phyloP scores from a whole-genome alignment of 2,329 filamentous ascomycete species.

The Claviceps sp. region DNA sequence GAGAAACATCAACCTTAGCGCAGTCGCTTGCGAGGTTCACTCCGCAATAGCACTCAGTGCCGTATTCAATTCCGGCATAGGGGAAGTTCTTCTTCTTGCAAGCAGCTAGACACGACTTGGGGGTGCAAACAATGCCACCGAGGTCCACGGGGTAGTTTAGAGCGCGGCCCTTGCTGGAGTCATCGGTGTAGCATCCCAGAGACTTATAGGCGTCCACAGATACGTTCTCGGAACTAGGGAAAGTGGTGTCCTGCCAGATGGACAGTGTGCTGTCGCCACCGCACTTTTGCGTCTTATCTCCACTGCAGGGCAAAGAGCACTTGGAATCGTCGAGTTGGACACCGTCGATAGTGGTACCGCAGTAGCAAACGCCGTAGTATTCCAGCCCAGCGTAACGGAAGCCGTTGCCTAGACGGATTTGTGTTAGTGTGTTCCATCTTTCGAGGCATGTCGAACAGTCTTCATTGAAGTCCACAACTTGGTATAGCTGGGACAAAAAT shows the following conservation, averaged over 20 bases:
- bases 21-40: slow-evolving; percentile 38
- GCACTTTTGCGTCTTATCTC: slow-evolving; percentile 30
- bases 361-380: slow-evolving; percentile 41
- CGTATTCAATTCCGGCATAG: slow-evolving; percentile 33
- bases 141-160: slow-evolving; percentile 30
- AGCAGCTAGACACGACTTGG: slow-evolving; percentile 26
- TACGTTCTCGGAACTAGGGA: slow-evolving; percentile 27
- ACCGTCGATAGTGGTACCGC: slow-evolving; percentile 36
- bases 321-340: slow-evolving; percentile 36
- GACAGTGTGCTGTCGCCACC: slow-evolving; percentile 35
- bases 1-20: slow-evolving; percentile 17
- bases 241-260: slow-evolving; percentile 35
- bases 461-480: too few species aligned
- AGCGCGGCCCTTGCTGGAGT: slow-evolving; percentile 26
- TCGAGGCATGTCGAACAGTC: background rate
- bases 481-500: background rate
- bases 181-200: slow-evolving; percentile 47
- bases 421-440: background rate
- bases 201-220: slow-evolving; percentile 40
- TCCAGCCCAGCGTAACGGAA: slow-evolving; percentile 38
- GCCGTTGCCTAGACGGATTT: slow-evolving; percentile 27
- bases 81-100: slow-evolving; percentile 32
- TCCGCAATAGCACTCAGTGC: slow-evolving; percentile 36
- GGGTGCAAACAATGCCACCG: slow-evolving; percentile 25
- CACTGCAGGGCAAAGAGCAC: slow-evolving; percentile 43